Base-by-base conservation (phyloP, 1,284 basidiomycete genomes). In the Malassezia nana region DNA sequence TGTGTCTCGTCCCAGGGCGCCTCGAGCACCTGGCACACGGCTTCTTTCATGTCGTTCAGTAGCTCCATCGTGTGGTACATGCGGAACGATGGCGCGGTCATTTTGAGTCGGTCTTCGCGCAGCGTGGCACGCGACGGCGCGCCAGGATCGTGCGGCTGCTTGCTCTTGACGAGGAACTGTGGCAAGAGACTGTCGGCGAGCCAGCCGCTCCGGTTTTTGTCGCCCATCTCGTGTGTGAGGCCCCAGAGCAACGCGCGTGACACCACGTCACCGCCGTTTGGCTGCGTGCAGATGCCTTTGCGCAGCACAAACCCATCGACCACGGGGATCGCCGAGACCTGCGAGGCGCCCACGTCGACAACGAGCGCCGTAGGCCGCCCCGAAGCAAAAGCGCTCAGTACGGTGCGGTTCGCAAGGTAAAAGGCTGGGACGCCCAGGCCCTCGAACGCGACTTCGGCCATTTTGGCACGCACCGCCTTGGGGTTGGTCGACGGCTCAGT, bases 401-500 rank as follows among this genome's bases (percentile, higher is more conserved):
- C 92, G n/a, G 87, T 86, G 22, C 87, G 85, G 72, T 96, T 95
- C 29, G 92, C 90, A 47, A 95, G 86, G 74, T 98, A 99, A 77
- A 94, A 90, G 1, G 92, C 94, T 2, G 94, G 94, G 7, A 85
- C 86, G 47, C 87, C 79, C 66, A 95, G 90, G 58, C 91, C 85
- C 76, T 99, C 94, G 71, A 98, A 98, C 77, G 92, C 89, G 53
- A 98, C 84, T 76, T 98, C 89, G 12, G 89, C 86, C 83, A 96
- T 86, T 46, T 84, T 81, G 76, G 96, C 90, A 44, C 92, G 79
- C 67, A 91, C 89, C 18, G 84, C 83, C 26, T 83, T 79, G 0
- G 89, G 87, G 72, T 95, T 96, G 90, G 92, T 98, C 4, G 91
- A 84, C 1, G 91, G 86, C 75, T 99, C 94, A 1, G 94, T 96